Conservation (phyloP, 306 rosid species). For the Cicer arietinum region DNA sequence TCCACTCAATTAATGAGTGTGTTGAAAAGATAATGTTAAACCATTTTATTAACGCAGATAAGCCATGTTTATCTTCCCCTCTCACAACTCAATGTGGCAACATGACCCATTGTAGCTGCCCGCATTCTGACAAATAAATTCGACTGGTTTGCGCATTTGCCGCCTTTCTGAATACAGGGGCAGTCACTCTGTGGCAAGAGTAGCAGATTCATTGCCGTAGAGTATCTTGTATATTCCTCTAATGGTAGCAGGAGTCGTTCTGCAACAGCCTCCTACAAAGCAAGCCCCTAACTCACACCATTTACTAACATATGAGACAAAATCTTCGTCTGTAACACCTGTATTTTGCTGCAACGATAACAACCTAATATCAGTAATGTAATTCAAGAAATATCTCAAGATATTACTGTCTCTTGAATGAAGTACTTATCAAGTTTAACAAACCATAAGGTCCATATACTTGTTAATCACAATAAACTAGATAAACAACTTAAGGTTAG, state of each 20-base stretch:
- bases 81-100: constrained; percentile 31
- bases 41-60: not conserved
- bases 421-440: constrained; percentile 2
- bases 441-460: constrained; percentile 7
- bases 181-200: constrained; percentile 35
- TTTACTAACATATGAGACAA: constrained; percentile 57
- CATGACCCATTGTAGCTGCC: constrained; percentile 37
- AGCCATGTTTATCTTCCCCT: constrained; percentile 32
- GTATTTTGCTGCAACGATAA: constrained; percentile 58
- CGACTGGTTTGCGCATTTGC: constrained; percentile 15
- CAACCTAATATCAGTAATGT: constrained; percentile 32
- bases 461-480: constrained; percentile 22
- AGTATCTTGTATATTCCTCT: constrained; percentile 58
- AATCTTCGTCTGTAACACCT: constrained; percentile 60
- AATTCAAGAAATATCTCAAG: constrained; percentile 21
- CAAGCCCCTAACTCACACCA: constrained; percentile 67
- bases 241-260: constrained; percentile 63
- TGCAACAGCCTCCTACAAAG: constrained; percentile 67
- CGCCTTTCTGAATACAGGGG: constrained; percentile 34
- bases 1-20: not conserved
- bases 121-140: constrained; percentile 35
- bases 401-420: not conserved
- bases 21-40: not conserved
- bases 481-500: constrained; percentile 11
- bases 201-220: constrained; percentile 41